Evolutionary conservation across 1,139 yeast genomes (phyloP).

Genomic region (Taphrina wiesneri): DNA sequence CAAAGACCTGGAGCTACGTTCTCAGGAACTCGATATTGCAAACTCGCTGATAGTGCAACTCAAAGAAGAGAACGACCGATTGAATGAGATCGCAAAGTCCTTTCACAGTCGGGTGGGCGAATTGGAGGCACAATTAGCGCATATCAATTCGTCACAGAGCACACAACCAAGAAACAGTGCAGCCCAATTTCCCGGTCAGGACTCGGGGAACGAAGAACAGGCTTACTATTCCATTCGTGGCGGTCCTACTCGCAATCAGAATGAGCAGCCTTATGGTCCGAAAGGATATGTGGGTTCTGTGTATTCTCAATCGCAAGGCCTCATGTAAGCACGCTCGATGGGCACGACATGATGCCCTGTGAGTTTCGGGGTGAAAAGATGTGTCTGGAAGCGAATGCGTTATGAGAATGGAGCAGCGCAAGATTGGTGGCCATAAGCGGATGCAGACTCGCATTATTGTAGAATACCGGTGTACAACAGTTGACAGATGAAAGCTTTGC

Average conservation of each 20-base stretch:
- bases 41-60: slow-evolving; percentile 63
- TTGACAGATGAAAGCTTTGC: neutral
- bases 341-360: neutral
- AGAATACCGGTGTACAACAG: neutral
- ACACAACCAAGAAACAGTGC: neutral
- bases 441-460: neutral
- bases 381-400: neutral
- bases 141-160: neutral
- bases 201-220: neutral
- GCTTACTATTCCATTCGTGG: slow-evolving; percentile 12
- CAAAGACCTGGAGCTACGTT: slow-evolving; percentile 66
- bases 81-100: slow-evolving; percentile 45
- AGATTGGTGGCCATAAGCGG: neutral
- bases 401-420: neutral
- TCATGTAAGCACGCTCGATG: neutral
- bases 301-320: slow-evolving; percentile 11
- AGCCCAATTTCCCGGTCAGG: neutral
- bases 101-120: slow-evolving; percentile 26
- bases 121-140: slow-evolving; percentile 21
- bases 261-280: slow-evolving; percentile 11
- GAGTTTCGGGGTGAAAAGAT: neutral
- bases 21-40: slow-evolving; percentile 29
- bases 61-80: slow-evolving; percentile 51
- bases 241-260: slow-evolving; percentile 3
- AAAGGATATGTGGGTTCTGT: slow-evolving; percentile 11